Evolutionary conservation across 768 basidiomycete species (phyloP), one percentile per base, ranked within the genome.

Genomic region (Lactarius hatsudake): DNA sequence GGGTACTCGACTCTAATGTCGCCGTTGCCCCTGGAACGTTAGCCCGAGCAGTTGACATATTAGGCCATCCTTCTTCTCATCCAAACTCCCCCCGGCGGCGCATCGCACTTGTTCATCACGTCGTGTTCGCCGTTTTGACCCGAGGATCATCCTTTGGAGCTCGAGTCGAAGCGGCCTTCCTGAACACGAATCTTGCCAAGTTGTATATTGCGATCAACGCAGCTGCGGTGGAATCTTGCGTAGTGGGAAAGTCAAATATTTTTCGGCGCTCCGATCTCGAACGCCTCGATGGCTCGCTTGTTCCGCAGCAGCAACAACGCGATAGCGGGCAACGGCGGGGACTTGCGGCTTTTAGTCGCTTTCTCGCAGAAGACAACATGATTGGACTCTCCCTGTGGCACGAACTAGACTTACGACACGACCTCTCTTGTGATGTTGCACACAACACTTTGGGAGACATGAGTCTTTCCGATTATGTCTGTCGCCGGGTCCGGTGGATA

Each of bases 301-400:
- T 83, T 68, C 86, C 20, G 1, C 32, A 9, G 6, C 32, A 9
- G 23, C 48, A 1, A 26, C 70, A 72, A 15, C 68, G 67, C 18
- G 66, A 65, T 13, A 48, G 55, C 74, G 59, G 73, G 79, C 74
- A 73, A 74, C 77, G 71, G 59, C 67, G 71, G 53, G 95, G 95
- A 1, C 81, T 99, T 28, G 81, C 86, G 8, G 89, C 86, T 0
- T 98, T 98, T 69, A 90, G 89, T 0, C 86, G 89, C 13, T 98
- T 90, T 78, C 83, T 98, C 51, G 96, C 97, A 0, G 97, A 99
- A 77, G 97, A 99, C 79, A 98, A 98, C 78, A 96, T 93, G 93
- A 96, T 99, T 65, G 97, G 88, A 18, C 81, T 86, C 56, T 86
- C 93, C 1, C 79, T 99, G 15, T 98, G 95, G 97, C 93, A 98